Evolutionary conservation across 805 yeast species (phyloP), one percentile per base, ranked within the genome.

Genomic region (Spathaspora passalidarum): DNA sequence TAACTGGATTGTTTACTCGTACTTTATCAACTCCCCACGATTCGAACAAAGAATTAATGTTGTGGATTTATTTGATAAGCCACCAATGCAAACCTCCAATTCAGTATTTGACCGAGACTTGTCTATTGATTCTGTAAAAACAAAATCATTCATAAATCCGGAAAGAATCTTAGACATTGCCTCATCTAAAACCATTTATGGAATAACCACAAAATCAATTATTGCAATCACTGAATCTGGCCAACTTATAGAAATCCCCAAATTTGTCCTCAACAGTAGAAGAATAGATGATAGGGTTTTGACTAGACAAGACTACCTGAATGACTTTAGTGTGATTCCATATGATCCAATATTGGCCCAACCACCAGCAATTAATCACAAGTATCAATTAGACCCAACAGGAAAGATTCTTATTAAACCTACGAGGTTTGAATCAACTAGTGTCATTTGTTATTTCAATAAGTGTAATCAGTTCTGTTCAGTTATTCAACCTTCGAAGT

Each of bases 401-500:
- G 60, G 61, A 16, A 45, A 44, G 34, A 56, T 72, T 4, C 55
- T 72, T 44, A 54, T 62, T n/a, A 56, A 52, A 45, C 66, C 68
- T 2, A 86, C 97, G 0, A 75, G 79, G 34, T 69, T 90, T 43
- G 98, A 92, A 65, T 87, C 96, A 1, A 90, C 97, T 0, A 73
- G 85, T 2, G 73, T 88, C 16, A 78, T 87, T 0, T 82, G 94
- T 49, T 72, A 77, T 32, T 66, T 81, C 38, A 88, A 85, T 16
- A 49, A 57, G 22, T 63, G 73, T 39, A 95, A 88, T 59, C 61
- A 86, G 5, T 91, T 87, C 67, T 87, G 91, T 57, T 84, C 95
- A 0, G 73, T 81, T 46, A 74, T 86, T 14, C 78, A 85, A 42
- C 97, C 98, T 0, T 88, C 97, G 0, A 79, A 79, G 37, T 87